Base-by-base conservation (phyloP, 164 flowering plant species). In the Berberis vulgaris region DNA sequence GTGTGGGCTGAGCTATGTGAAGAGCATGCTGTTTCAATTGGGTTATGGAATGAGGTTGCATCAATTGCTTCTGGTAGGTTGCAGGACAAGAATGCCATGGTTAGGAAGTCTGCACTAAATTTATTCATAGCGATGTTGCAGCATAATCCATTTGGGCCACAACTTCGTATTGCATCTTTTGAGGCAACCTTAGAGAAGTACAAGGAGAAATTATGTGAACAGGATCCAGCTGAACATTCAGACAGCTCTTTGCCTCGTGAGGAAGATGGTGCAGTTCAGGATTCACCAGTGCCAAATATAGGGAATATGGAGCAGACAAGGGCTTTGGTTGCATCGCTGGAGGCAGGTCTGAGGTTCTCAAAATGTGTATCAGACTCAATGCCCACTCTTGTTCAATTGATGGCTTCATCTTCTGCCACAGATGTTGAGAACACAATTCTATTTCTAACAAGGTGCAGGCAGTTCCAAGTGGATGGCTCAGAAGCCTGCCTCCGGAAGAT, bases 1-100 rank as follows among this genome's bases (percentile, higher is more conserved):
- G 97, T 95, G 59, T 95, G 99, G 99, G 85, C 89, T 69, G 99
- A 95, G 67, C 77, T 95, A 43, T 95, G 99, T 66, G 99, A 95
- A 75, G 90, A 87, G 62, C 91, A 89, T 82, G 77, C 92, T 53
- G 79, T 95, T 65, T 80, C 96, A 42, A 89, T 95, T 79, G 99
- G 97, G 43, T 62, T 91, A 71, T 95, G 99, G 97, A 91, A 89
- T 78, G 94, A 95, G 77, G 90, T 95, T 66, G 91, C 97, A 8
- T 72, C 66, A 63, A 75, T 91, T 75, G 94, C 96, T 74, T 84
- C 96, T 59, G 97, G 97, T 67, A 86, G 99, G 69, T 76, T 91
- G 80, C 97, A 89, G 77, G 99, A 95, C 71, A 95, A 89, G 74
- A 83, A 86, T 79, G 89, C 99, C 41, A 79, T 95, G n/a, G 99